These are phyloP conservation scores for Fusarium succisae DNA, from an alignment of 2,329 filamentous ascomycete genomes.

Conservation along the genomic window DNA sequence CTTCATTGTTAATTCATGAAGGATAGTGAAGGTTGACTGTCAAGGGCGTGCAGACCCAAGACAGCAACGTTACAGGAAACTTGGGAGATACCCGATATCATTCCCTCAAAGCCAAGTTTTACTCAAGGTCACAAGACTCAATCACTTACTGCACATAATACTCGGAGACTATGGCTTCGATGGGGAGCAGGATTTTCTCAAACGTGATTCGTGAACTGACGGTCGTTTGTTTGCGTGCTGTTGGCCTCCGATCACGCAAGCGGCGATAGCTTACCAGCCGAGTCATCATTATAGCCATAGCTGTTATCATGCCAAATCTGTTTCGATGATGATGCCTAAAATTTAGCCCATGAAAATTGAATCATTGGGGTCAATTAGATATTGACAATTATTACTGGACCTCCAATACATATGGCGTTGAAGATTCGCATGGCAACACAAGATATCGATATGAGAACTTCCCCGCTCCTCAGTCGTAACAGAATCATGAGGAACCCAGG, in stretches of 20 bases:
- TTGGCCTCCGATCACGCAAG: neutral
- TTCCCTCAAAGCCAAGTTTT: neutral
- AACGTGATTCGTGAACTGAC: neutral
- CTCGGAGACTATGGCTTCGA: rapidly evolving
- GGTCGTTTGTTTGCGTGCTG: neutral
- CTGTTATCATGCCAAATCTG: neutral
- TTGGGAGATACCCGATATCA: too few relatives aligned
- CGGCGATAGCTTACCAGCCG: too few relatives aligned
- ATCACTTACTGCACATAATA: rapidly evolving
- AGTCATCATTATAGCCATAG: neutral
- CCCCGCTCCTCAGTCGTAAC: neutral
- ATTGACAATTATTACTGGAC: too few relatives aligned
- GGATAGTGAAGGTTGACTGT: rapidly evolving
- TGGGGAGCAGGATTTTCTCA: too few relatives aligned
- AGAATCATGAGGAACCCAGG: neutral
- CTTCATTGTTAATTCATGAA: rapidly evolving
- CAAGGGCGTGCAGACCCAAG: neutral
- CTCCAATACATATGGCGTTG: neutral
- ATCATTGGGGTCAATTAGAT: neutral
- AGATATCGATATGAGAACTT: neutral
- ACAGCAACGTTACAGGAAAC: too few relatives aligned
- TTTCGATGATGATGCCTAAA: too few relatives aligned
- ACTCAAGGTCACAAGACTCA: too few relatives aligned
- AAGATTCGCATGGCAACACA: neutral
- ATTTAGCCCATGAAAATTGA: rapidly evolving